These are phyloP conservation scores for Alternaria hordeiaustralica DNA, from an alignment of 2,329 filamentous ascomycete species.

Conservation along the genomic window DNA sequence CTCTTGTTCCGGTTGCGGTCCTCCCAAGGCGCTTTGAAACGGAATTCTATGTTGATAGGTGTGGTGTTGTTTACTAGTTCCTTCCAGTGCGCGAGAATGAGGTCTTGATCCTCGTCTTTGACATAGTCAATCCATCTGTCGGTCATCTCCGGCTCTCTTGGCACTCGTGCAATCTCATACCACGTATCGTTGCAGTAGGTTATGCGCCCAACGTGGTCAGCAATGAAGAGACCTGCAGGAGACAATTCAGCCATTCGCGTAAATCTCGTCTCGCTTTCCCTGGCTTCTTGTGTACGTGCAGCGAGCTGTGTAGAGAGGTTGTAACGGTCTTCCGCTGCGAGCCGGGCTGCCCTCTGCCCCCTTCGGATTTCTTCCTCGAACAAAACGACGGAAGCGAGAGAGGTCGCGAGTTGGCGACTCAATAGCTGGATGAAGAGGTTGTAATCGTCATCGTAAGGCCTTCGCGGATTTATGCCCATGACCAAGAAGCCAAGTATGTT, in stretches of 20 bases:
- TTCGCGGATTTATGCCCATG: conserved; percentile 77
- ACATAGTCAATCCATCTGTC: conserved; percentile 77
- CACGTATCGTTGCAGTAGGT: conserved; percentile 84
- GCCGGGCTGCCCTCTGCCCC: conserved; percentile 73
- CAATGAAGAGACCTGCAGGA: conserved; percentile 85
- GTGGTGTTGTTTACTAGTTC: conserved; percentile 66
- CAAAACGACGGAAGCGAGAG: conserved; percentile 79
- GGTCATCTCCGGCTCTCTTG: conserved; percentile 63
- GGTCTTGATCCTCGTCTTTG: conserved; percentile 67
- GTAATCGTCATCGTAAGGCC: conserved; percentile 83
- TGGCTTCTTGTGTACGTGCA: conserved; percentile 63
- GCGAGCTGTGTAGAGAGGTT: conserved; percentile 78
- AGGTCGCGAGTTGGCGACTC: conserved; percentile 77
- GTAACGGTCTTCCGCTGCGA: conserved; percentile 78
- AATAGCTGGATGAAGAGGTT: conserved; percentile 77
- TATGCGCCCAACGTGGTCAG: conserved; percentile 72
- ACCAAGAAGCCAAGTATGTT: conserved; percentile 79
- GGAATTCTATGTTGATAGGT: conserved; percentile 73
- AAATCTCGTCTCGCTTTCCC: conserved; percentile 75
- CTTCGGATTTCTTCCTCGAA: conserved; percentile 84
- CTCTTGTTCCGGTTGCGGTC: conserved; percentile 60
- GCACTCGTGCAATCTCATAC: conserved; percentile 71
- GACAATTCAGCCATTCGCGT: conserved; percentile 85
- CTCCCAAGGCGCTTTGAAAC: conserved; percentile 73
- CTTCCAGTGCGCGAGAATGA: conserved; percentile 67